Conservation (phyloP, 306 rosid species). For the Vachellia pachyceras region DNA sequence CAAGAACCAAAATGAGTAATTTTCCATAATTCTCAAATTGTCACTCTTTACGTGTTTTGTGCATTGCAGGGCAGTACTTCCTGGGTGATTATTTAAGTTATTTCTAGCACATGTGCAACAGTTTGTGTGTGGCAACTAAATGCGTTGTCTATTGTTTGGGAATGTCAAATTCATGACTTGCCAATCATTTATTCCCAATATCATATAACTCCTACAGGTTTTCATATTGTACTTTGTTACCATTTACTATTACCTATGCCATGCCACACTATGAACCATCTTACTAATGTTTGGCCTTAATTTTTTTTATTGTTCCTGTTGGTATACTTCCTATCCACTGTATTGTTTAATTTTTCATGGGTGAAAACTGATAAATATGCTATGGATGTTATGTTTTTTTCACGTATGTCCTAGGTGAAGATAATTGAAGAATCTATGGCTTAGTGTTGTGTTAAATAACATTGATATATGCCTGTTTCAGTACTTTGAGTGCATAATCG, state of each 20-base stretch:
- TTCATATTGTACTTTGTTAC: neutral
- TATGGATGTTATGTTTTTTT: neutral
- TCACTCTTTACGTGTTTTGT: neutral
- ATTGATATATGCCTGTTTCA: neutral
- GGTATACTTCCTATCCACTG: neutral
- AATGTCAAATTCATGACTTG: neutral
- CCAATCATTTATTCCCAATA: neutral
- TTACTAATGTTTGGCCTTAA: neutral
- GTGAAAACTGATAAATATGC: neutral
- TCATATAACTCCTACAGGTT: neutral
- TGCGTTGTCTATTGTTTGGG: neutral
- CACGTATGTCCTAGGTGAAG: neutral
- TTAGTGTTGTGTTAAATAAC: neutral
- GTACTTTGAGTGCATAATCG: neutral
- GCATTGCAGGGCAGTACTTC: neutral
- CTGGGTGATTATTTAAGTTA: neutral
- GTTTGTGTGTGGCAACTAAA: neutral
- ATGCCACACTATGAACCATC: neutral
- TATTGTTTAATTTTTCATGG: neutral
- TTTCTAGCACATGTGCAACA: neutral
- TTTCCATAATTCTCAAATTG: neutral
- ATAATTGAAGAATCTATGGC: neutral
- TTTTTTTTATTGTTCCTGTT: neutral
- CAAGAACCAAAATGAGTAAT: neutral
- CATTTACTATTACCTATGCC: neutral